Percentiles rank a stretch among this genome's conserved stretches.
Evolutionary conservation across 2,329 filamentous ascomycete species (phyloP).

Genomic region (Elsinoe fawcettii): DNA sequence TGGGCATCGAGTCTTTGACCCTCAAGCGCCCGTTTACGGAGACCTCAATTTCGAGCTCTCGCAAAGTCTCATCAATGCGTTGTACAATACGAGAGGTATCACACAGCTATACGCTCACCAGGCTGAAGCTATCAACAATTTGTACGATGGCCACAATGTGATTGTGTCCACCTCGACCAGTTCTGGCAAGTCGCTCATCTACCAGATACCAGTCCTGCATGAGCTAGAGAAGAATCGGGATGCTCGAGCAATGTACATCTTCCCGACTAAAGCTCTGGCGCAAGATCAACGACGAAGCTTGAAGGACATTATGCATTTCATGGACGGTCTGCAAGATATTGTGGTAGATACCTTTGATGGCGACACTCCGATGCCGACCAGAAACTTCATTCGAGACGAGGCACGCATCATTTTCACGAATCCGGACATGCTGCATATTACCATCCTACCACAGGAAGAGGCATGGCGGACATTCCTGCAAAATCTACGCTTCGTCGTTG

Average conservation of each 20-base stretch:
- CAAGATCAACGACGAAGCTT: conserved; percentile 89
- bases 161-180: conserved; percentile 93
- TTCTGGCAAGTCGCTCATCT: conserved; percentile 96
- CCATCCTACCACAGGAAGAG: conserved; percentile 85
- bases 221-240: conserved; percentile 69
- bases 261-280: conserved; percentile 91
- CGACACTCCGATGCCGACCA: conserved; percentile 74
- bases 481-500: conserved; percentile 81
- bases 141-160: conserved; percentile 75
- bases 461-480: conserved; percentile 82
- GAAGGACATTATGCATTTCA: conserved; percentile 72
- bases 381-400: conserved; percentile 75
- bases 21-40: conserved; percentile 72
- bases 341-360: conserved; percentile 93
- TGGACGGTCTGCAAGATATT: conserved; percentile 65
- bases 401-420: conserved; percentile 95
- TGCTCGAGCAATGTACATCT: conserved; percentile 91
- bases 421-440: conserved; percentile 94
- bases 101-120: conserved; percentile 85
- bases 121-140: conserved; percentile 81
- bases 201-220: conserved; percentile 86
- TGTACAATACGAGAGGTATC: conserved; percentile 88
- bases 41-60: conserved; percentile 80
- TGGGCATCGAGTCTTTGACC: conserved; percentile 83
- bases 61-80: conserved; percentile 85